These are phyloP conservation scores for Nigrospora sphaerica DNA, from an alignment of 2,329 filamentous ascomycete species.

Conservation along the genomic window DNA sequence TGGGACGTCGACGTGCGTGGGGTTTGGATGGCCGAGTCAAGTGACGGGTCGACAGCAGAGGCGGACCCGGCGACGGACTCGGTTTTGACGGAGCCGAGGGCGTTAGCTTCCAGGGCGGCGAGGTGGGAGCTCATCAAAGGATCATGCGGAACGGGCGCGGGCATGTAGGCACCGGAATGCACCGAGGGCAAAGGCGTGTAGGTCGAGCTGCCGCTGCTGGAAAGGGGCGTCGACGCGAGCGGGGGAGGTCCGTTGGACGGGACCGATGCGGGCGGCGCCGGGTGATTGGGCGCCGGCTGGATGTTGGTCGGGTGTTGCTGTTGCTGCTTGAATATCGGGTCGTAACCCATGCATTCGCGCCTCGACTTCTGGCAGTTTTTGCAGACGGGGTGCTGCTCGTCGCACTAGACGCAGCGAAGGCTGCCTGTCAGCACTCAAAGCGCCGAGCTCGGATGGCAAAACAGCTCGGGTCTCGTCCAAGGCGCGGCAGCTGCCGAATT, in stretches of 20 bases:
- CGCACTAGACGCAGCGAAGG: conserved; percentile 56
- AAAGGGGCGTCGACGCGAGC: conserved; percentile 11
- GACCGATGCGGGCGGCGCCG: conserved; percentile 17
- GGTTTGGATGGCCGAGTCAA: conserved; percentile 38
- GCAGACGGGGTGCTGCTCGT: conserved; percentile 90
- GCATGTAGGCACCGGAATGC: no score
- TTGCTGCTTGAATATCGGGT: conserved; percentile 75
- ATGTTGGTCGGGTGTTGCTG: conserved; percentile 57
- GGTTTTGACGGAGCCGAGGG: no score
- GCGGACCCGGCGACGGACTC: not conserved
- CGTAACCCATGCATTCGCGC: conserved; percentile 79
- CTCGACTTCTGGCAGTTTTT: conserved; percentile 86
- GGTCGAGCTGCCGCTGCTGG: conserved; percentile 14
- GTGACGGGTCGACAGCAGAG: conserved; percentile 58
- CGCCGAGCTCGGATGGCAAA: no score
- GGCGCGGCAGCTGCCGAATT: not conserved
- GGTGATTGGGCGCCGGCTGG: conserved; percentile 57
- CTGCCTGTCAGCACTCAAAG: not conserved
- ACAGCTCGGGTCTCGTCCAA: not conserved
- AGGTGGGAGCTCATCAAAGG: no score
- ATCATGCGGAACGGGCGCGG: no score
- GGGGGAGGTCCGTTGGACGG: conserved; percentile 15
- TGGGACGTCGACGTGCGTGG: conserved; percentile 27
- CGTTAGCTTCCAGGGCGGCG: no score
- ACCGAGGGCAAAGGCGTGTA: conserved; percentile 14